phyloP scores from a whole-genome alignment of 1,284 basidiomycete genomes.

The Fomitopsis palustris region DNA sequence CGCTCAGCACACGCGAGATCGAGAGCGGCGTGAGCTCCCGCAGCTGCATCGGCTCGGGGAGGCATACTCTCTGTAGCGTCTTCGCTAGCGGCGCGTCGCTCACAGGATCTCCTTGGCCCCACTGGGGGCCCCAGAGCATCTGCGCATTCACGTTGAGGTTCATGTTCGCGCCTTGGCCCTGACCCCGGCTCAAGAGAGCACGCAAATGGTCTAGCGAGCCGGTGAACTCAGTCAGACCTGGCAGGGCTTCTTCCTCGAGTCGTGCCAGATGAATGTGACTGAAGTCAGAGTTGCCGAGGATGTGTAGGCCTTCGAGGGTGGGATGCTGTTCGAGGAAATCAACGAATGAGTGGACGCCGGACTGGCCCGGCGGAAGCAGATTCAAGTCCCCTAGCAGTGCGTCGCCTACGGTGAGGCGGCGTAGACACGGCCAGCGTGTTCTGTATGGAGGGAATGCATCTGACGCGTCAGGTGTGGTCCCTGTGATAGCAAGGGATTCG shows the following conservation, averaged over 20 bases:
- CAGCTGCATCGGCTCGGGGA: constrained; percentile 63
- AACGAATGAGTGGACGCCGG: constrained; percentile 51
- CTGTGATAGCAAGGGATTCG: constrained; percentile 56
- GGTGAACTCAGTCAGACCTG: constrained; percentile 50
- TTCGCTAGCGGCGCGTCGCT: constrained; percentile 36
- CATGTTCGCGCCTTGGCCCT: constrained; percentile 2
- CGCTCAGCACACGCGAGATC: constrained; percentile 52
- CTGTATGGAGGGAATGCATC: constrained; percentile 37
- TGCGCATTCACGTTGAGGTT: constrained; percentile 10
- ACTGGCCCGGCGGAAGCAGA: constrained; percentile 25
- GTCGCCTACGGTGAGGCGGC: constrained; percentile 56
- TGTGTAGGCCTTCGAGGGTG: constrained; percentile 46
- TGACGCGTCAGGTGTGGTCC: constrained; percentile 46
- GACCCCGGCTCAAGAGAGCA: constrained; percentile 33
- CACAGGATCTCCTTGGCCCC: constrained; percentile 25
- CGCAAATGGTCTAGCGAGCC: constrained; percentile 63
- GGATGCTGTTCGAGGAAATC: constrained; percentile 64
- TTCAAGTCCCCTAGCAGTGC: constrained; percentile 51
- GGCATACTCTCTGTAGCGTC: constrained; percentile 41
- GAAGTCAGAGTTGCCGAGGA: constrained; percentile 50
- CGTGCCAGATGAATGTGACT: constrained; percentile 48
- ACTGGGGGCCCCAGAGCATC: constrained; percentile 1
- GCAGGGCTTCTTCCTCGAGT: constrained; percentile 43
- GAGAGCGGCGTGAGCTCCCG: constrained; percentile 61
- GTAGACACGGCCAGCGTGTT: constrained; percentile 61